Base-by-base conservation (phyloP, 2,329 filamentous ascomycete genomes). In the Neonectria punicea region DNA sequence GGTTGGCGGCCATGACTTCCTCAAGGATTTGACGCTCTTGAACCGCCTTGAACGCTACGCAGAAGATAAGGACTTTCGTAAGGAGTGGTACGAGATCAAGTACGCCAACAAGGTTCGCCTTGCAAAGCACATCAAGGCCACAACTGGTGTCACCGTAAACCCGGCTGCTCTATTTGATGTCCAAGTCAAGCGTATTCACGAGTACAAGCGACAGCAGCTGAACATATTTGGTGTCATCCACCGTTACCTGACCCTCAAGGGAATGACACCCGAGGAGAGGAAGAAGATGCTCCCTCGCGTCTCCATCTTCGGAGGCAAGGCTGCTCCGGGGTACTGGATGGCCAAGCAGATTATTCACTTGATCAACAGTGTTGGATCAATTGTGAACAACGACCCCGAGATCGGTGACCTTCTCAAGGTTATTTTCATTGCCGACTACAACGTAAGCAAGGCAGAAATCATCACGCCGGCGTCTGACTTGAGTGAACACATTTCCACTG, bases 251-350 rank as follows among this genome's bases (percentile, higher is more conserved):
- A 87, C 88, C 14, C 91, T 99, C 78, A 99, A 98, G 84, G 86
- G 88, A 39, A 89, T 97, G 91, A 89, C 86, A 25, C 85, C 93
- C 0, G 93, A 94, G 74, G 92, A 97, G 78, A 89, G 90, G 71
- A 95, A 97, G 86, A 96, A 96, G 82, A 86, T 93, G 66, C 88
- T 91, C 49, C 93, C 94, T 16, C 91, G 95, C 56, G 96, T 98
- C 10, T 96, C 92, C 62, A 97, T 99, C 79, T 98, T 99, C 78
- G 96, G 96, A 77, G 96, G 96, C 74, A 99, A 99, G 83, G 96
- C 96, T 28, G 96, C 96, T 2, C 96, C 96, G 0, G 96, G 96
- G 16, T 99, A 99, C 85, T 99, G 96, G 96, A 99, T 98, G 96
- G 96, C 96, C 41, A 99, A 99, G 88, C 97, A 96, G 44, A 94